Conservation (phyloP, 73 alveolate genomes). For the Stentor roeselii region DNA sequence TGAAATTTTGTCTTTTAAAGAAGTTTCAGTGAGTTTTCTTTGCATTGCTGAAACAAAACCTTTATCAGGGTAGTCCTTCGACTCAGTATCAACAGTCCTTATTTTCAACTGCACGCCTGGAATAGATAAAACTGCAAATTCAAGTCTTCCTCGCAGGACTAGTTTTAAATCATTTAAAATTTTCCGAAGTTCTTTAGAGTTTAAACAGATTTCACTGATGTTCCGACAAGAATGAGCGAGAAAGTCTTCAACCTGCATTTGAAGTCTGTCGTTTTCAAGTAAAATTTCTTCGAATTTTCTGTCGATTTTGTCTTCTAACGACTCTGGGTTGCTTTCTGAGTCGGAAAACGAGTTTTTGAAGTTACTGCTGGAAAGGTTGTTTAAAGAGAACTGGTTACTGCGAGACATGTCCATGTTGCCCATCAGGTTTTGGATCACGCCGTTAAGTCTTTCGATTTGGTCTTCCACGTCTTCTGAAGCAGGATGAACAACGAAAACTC, state of each 20-base stretch:
- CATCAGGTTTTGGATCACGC: background rate
- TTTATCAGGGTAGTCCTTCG: background rate
- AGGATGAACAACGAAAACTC: too few species aligned
- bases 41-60: background rate
- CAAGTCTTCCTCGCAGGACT: background rate
- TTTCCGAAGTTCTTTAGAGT: background rate
- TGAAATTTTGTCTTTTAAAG: background rate
- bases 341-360: background rate
- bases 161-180: background rate
- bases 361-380: background rate
- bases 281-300: background rate
- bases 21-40: background rate
- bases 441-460: background rate
- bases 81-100: too few species aligned
- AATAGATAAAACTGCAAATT: too few species aligned
- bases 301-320: background rate
- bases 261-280: background rate
- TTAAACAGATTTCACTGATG: background rate
- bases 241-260: background rate
- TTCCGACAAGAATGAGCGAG: background rate
- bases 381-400: background rate
- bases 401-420: background rate
- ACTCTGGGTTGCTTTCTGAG: background rate
- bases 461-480: background rate
- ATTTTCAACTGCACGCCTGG: too few species aligned